Evolutionary conservation across 2,329 filamentous ascomycete genomes (phyloP), one percentile per base, ranked within the genome.

Genomic region (Colletotrichum abscissum): DNA sequence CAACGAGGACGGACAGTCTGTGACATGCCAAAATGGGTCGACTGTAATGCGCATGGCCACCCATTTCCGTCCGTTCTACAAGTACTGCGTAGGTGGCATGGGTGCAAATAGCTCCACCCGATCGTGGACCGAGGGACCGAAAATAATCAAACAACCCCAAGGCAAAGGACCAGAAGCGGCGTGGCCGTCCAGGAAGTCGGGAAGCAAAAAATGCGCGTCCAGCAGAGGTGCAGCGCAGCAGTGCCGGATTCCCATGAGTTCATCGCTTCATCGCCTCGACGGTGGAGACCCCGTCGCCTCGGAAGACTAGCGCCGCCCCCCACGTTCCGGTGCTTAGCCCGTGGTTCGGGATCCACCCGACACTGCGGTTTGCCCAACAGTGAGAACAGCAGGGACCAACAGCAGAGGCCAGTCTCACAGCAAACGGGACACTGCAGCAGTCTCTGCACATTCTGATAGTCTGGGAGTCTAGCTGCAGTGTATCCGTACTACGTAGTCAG

Each of bases 281-380:
- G 62, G 52, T 35, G 67, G 38, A 28, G 33, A 42, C 8, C 59
- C 19, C 22, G 30, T 42, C 26, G 26, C 38, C 12, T 49, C 38
- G 38, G 52, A 49, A 28, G 16, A 24, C 62, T 42, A 63, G 30
- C 33, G n/a, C 38, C n/a, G 5, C 33, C 46, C 60, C 62, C 66
- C 66, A 63, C 66, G 52, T 69, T 46, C 66, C 66, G 66, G 38
- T 33, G 42, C 26, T 63, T 63, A 30, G 42, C 60, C 42, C 19
- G 26, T 35, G 11, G 33, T 49, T 22, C 38, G 38, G 59, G 26
- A 35, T 12, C 16, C 58, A 60, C 35, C 24, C 16, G 33, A 35
- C 22, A 8, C 11, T 46, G 22, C 38, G 58, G 22, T 26, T 26
- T 49, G 16, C 19, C 7, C 42, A 49, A 16, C 14, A 42, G 33